These are phyloP conservation scores for Blastobotrys indianensis DNA, from an alignment of 1,139 yeast genomes.

Conservation along the genomic window DNA sequence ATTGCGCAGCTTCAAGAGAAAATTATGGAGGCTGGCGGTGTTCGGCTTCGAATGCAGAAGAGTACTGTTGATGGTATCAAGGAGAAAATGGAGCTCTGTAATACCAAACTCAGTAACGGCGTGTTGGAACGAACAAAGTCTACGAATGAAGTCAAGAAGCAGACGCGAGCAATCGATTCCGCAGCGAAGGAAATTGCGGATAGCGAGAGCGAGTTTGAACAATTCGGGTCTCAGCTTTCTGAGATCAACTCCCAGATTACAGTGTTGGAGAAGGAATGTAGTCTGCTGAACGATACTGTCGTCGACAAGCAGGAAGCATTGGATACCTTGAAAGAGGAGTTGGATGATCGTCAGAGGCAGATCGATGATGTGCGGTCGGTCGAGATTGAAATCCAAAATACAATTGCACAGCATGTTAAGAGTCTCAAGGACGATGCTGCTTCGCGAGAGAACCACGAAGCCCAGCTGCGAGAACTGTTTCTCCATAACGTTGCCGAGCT, in stretches of 20 bases:
- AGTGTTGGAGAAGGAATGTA: constrained; percentile 34
- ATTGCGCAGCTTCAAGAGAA: constrained; percentile 62
- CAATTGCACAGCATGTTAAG: constrained; percentile 52
- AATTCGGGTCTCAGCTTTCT: constrained; percentile 36
- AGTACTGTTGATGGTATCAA: constrained; percentile 73
- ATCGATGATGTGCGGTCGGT: constrained; percentile 59
- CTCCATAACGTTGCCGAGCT: constrained; percentile 28
- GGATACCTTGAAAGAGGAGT: constrained; percentile 40
- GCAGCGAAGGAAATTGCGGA: constrained; percentile 33
- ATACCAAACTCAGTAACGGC: constrained; percentile 56
- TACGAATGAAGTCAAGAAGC: constrained; percentile 58
- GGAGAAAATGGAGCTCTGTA: constrained; percentile 60
- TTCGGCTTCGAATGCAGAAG: constrained; percentile 70
- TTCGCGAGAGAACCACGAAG: constrained; percentile 35
- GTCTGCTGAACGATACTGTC: constrained; percentile 28
- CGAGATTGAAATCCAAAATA: constrained; percentile 63
- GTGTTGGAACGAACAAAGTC: constrained; percentile 57
- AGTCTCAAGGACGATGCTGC: constrained; percentile 41
- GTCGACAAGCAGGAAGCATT: constrained; percentile 33
- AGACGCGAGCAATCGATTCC: constrained; percentile 43
- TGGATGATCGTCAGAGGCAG: constrained; percentile 48
- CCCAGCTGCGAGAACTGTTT: constrained; percentile 22
- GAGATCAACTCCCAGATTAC: constrained; percentile 23
- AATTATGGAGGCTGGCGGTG: constrained; percentile 91
- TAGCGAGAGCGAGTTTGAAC: constrained; percentile 33